A percentile compares a stretch with the other conserved stretches of the same genome.
These are phyloP conservation scores for Metschnikowia colocasiae DNA, from an alignment of 805 yeast genomes.

Conservation along the genomic window DNA sequence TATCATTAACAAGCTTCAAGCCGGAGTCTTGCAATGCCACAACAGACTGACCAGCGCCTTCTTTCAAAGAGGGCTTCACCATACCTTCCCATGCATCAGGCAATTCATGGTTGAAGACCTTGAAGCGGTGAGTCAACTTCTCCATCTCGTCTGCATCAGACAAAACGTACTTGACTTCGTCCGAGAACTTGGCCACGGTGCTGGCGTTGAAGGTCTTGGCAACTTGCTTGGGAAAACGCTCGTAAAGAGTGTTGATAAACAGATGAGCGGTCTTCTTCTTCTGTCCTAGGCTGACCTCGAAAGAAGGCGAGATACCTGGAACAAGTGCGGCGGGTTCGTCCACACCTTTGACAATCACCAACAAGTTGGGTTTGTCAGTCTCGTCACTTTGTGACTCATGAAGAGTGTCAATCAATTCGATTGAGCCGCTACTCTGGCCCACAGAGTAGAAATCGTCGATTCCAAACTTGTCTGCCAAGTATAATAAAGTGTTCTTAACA, in stretches of 20 bases:
- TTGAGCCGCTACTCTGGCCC: conserved; percentile 24
- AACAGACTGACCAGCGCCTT: conserved; percentile 10
- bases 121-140: conserved; percentile 19
- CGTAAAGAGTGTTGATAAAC: conserved; percentile 15
- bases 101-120: conserved; percentile 30
- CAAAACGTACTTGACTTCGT: conserved; percentile 24
- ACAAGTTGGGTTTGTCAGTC: conserved; percentile 27
- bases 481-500: conserved; percentile 33
- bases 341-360: conserved; percentile 43
- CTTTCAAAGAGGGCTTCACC: conserved; percentile 9
- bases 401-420: conserved; percentile 24
- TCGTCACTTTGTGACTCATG: conserved; percentile 10
- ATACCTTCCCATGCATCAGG: conserved; percentile 36
- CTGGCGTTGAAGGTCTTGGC: conserved; percentile 10
- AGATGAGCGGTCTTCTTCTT: conserved; percentile 8
- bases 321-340: conserved; percentile 31
- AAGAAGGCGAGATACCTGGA: conserved; percentile 19
- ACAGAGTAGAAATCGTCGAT: conserved; percentile 35
- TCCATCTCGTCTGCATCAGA: conserved; percentile 6
- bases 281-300: conserved; percentile 16
- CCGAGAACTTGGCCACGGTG: conserved; percentile 20
- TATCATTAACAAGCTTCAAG: conserved; percentile 39
- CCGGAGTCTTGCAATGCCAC: conserved; percentile 22
- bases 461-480: conserved; percentile 45
- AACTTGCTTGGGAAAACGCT: conserved; percentile 21